Conservation (phyloP, 2,329 filamentous ascomycete genomes). For the Phyllosticta capitalensis region DNA sequence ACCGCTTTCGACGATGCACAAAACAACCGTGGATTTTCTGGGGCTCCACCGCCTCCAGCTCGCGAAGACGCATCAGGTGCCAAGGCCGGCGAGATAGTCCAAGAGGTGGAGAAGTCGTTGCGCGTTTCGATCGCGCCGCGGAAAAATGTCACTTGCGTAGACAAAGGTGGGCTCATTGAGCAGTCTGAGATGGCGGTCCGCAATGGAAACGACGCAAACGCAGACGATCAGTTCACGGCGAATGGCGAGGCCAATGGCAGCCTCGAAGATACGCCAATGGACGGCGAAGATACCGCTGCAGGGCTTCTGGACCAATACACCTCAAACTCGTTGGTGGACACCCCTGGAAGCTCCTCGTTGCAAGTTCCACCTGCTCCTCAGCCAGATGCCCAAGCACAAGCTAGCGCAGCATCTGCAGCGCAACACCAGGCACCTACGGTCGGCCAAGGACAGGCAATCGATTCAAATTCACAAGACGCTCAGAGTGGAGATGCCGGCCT, state of each 20-base stretch:
- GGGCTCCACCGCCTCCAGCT: conserved; percentile 23
- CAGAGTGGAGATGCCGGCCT: conserved; percentile 22
- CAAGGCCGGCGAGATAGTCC: conserved; percentile 61
- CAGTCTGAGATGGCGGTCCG: conserved; percentile 33
- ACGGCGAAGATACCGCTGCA: conserved; percentile 39
- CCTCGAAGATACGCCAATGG: conserved; percentile 16
- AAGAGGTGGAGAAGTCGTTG: conserved; percentile 62
- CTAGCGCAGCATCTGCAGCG: conserved; percentile 42
- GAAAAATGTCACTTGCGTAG: conserved; percentile 58
- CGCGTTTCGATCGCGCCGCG: conserved; percentile 57
- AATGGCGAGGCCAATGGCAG: conserved; percentile 15
- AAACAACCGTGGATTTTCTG: conserved; percentile 18
- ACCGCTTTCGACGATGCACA: conserved; percentile 51
- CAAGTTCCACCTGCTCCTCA: conserved; percentile 47
- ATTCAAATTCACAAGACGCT: conserved; percentile 18
- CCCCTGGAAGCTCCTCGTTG: conserved; percentile 48
- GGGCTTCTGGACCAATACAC: conserved; percentile 62
- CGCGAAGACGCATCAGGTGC: conserved; percentile 23
- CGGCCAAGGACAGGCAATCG: not conserved
- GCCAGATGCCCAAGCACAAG: conserved; percentile 35
- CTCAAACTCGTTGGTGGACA: conserved; percentile 50
- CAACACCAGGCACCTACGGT: not conserved
- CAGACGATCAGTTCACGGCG: not conserved
- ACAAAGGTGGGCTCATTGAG: conserved; percentile 64
- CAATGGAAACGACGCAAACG: conserved; percentile 17